A percentile compares a stretch with the other conserved stretches of the same genome.
Evolutionary conservation across 345 rosid genomes (phyloP).

Genomic region (Populus nigra): DNA sequence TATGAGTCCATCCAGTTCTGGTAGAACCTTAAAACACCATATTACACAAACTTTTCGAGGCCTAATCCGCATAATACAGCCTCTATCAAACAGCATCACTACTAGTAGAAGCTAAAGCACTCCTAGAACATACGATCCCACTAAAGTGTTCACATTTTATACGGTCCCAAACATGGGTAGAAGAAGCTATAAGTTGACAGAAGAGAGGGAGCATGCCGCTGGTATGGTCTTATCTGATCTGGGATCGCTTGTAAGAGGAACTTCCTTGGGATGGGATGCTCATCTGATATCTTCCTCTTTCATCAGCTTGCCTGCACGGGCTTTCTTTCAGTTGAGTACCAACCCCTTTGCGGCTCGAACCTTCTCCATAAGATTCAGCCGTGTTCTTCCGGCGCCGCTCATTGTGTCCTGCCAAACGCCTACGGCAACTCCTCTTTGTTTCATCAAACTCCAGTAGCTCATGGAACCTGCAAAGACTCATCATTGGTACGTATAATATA

Average conservation of each 20-base stretch:
- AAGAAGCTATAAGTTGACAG: conserved; percentile 43
- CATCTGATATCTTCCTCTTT: conserved; percentile 31
- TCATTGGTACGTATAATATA: not conserved
- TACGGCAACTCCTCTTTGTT: conserved; percentile 76
- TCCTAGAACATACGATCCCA: not conserved
- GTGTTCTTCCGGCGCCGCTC: conserved; percentile 75
- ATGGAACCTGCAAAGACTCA: conserved; percentile 45
- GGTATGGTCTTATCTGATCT: conserved; percentile 38
- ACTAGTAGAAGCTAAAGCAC: not conserved
- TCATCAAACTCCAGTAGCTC: conserved; percentile 78
- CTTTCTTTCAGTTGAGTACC: conserved; percentile 29
- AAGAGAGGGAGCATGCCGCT: conserved; percentile 72
- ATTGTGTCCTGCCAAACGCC: conserved; percentile 78
- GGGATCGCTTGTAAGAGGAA: conserved; percentile 36
- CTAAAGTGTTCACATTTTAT: not conserved
- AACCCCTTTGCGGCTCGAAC: conserved; percentile 44
- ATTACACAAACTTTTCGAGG: not conserved
- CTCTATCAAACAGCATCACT: not conserved
- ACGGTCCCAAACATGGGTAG: not conserved
- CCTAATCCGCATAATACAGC: not conserved
- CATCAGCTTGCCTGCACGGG: conserved; percentile 40
- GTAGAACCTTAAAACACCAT: not conserved
- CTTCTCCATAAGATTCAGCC: conserved; percentile 51
- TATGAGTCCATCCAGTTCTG: not conserved
- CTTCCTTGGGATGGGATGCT: conserved; percentile 27